phyloP scores from a whole-genome alignment of 129 eudicot genomes.

The Ambrosia trifida region DNA sequence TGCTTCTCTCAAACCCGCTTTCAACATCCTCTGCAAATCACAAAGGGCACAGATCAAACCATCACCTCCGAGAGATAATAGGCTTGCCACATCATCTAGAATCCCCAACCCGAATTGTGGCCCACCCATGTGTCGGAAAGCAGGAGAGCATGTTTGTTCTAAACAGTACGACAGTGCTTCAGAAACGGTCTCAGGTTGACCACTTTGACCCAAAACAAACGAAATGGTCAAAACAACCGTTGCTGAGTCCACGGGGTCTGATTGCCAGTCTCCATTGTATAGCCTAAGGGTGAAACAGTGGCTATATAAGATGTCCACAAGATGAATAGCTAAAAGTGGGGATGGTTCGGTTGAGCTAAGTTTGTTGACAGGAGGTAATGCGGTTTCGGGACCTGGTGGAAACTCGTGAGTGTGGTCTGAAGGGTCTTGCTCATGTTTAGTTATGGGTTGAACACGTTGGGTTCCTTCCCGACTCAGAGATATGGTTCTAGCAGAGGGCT shows the following conservation, averaged over 20 bases:
- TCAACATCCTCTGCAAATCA: constrained; percentile 63
- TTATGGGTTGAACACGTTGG: constrained; percentile 68
- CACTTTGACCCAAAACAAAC: constrained; percentile 60
- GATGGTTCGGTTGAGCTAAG: constrained; percentile 76
- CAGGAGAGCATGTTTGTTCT: constrained; percentile 84
- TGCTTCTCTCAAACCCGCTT: constrained; percentile 49
- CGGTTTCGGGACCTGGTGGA: constrained; percentile 81
- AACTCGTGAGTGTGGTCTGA: constrained; percentile 33
- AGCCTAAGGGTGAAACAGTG: constrained; percentile 89
- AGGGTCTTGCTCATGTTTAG: constrained; percentile 25
- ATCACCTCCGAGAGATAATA: constrained; percentile 51
- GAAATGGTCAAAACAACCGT: constrained; percentile 57
- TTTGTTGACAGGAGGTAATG: constrained; percentile 53
- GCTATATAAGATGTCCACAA: constrained; percentile 73
- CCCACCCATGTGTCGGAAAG: constrained; percentile 75
- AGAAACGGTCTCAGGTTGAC: constrained; percentile 64
- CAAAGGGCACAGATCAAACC: constrained; percentile 71
- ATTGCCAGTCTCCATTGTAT: constrained; percentile 86
- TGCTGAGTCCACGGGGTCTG: constrained; percentile 70
- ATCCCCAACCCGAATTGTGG: constrained; percentile 58
- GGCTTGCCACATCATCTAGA: constrained; percentile 53
- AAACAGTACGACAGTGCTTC: constrained; percentile 67
- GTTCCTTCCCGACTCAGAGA: constrained; percentile 67
- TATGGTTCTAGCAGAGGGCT: constrained; percentile 64
- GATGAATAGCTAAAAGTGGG: constrained; percentile 75